Base-by-base conservation (phyloP, 768 basidiomycete genomes). In the Tricholoma bakamatsutake region DNA sequence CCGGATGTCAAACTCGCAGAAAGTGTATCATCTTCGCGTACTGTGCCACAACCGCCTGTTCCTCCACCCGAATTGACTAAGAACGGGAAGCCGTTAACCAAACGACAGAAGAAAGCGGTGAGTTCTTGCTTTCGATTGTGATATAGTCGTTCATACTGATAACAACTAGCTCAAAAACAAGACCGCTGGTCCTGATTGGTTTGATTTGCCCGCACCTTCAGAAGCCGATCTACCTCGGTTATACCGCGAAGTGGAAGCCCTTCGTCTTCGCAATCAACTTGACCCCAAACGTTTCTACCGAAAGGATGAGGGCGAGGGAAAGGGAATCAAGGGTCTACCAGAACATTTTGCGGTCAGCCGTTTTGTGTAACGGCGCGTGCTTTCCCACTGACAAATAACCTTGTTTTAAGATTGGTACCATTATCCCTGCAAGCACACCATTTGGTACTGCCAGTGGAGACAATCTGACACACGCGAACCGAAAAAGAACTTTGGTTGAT, bases 241-340 rank as follows among this genome's bases (percentile, higher is more conserved):
- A 39, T 73, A 93, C 63, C 87, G 88, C 51, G 93, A 97, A 73
- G 87, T 93, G 10, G 90, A 95, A 66, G 88, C 94, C 0, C 74
- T 95, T 54, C 86, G 92, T 30, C 73, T 97, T 47, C 82, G 87
- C 50, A 93, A 93, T 66, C 87, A 92, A 55, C 79, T 97, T 17
- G 94, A 97, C 64, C 93, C 93, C 15, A 97, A 96, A 67, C 81
- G 90, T 18, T 95, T 95, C 72, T 91, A 94, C 71, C 76, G 84
- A 58, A 93, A 90, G 68, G 90, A 93, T 46, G 86, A 88, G 56
- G 88, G 89, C 4, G 90, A 94, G 70, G 83, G 88, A 9, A 88
- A 87, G 62, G 90, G 90, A 13, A 83, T 88, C 67, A 90, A 90
- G 68, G 87, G 87, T 24, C 71, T 93, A 5, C 89, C 92, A 8